phyloP scores from a whole-genome alignment of 805 yeast species.

The Kuraishia hungarica region DNA sequence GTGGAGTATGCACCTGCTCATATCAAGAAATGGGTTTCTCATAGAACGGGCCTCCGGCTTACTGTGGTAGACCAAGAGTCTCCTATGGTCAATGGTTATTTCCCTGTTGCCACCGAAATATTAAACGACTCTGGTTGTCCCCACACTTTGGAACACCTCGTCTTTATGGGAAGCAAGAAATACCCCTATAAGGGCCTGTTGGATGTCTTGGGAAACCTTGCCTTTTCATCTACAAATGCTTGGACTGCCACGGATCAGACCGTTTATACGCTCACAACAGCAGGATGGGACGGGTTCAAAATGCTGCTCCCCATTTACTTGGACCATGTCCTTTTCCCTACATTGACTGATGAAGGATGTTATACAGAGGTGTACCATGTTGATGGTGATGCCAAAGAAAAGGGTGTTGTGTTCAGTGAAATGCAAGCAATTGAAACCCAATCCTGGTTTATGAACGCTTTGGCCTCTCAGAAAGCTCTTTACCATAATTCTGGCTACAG shows the following conservation, averaged over 20 bases:
- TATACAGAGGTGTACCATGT: conserved; percentile 92
- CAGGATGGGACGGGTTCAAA: conserved; percentile 94
- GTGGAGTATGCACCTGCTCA: conserved; percentile 70
- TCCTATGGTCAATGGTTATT: conserved; percentile 87
- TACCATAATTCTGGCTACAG: conserved; percentile 71
- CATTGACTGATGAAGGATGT: conserved; percentile 84
- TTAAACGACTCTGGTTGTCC: conserved; percentile 86
- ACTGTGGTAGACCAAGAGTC: conserved; percentile 72
- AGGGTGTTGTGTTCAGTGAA: conserved; percentile 95
- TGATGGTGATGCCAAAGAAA: conserved; percentile 84
- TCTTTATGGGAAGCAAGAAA: conserved; percentile 87
- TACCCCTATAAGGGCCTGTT: conserved; percentile 89
- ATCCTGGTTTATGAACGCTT: conserved; percentile 55
- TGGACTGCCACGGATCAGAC: conserved; percentile 97
- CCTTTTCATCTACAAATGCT: conserved; percentile 85
- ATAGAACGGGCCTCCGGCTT: conserved; percentile 74
- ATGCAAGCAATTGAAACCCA: conserved; percentile 91
- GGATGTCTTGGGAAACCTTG: conserved; percentile 77
- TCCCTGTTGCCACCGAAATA: conserved; percentile 93
- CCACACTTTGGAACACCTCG: conserved; percentile 89
- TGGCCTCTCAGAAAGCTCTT: conserved; percentile 51
- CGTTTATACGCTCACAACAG: conserved; percentile 82
- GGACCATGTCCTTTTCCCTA: conserved; percentile 81
- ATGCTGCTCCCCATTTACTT: conserved; percentile 79
- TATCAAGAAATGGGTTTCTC: conserved; percentile 70